phyloP scores from a whole-genome alignment of 768 basidiomycete species.

The Boletus pseudo-olivaceus region DNA sequence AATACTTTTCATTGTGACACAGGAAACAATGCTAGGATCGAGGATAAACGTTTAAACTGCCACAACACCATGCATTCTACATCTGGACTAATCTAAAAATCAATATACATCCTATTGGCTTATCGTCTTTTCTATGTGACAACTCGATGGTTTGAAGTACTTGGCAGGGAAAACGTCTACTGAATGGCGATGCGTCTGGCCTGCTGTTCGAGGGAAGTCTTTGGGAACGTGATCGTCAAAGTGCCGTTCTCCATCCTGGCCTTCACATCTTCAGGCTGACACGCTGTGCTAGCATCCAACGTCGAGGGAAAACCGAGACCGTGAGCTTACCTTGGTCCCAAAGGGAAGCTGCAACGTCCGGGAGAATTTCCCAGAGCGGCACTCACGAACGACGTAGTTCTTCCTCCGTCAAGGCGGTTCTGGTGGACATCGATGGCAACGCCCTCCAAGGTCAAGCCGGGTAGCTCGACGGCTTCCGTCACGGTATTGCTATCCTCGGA shows the following conservation, averaged over 20 bases:
- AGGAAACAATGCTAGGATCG: no score
- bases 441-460: constrained; percentile 49
- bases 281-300: not conserved
- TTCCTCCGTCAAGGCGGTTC: constrained; percentile 39
- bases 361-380: constrained; percentile 43
- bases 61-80: not conserved
- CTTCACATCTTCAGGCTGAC: constrained; percentile 44
- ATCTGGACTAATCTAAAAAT: no score
- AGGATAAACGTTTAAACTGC: no score
- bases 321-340: constrained; percentile 42
- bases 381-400: constrained; percentile 42
- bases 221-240: constrained; percentile 49
- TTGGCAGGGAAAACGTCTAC: not conserved
- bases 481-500: constrained; percentile 39
- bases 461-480: constrained; percentile 53
- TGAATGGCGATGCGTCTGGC: constrained; percentile 38
- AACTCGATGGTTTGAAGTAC: not conserved
- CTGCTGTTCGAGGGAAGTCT: constrained; percentile 35
- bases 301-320: not conserved
- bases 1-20: no score
- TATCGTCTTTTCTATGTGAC: no score
- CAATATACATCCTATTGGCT: no score
- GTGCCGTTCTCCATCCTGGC: constrained; percentile 48
- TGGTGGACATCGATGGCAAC: constrained; percentile 47
- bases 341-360: constrained; percentile 44